These are phyloP conservation scores for Metroxylon sagu DNA, from an alignment of 176 grass and related monocot species.

Conservation along the genomic window DNA sequence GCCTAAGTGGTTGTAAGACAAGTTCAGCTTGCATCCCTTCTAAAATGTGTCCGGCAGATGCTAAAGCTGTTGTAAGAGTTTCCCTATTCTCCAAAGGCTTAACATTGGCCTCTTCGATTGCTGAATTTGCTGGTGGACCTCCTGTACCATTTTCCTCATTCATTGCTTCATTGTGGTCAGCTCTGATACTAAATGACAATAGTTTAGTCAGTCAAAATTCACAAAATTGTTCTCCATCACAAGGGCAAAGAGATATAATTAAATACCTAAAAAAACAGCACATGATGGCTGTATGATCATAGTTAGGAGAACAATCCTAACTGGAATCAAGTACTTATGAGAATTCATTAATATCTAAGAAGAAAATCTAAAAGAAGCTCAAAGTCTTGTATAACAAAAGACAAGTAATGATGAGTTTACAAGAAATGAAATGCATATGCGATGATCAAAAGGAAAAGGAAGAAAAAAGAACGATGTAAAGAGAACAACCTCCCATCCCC, in stretches of 20 bases:
- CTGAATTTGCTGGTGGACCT: constrained; percentile 8
- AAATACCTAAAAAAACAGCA: too few relatives aligned
- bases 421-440: too few relatives aligned
- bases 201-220: neutral
- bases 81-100: constrained; percentile 20
- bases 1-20: constrained; percentile 85
- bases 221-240: neutral
- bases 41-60: constrained; percentile 66
- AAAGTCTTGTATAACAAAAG: too few relatives aligned
- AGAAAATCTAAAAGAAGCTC: too few relatives aligned
- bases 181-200: neutral
- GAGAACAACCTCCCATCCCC: constrained; percentile 17
- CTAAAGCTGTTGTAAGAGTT: constrained; percentile 63
- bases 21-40: constrained; percentile 84
- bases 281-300: too few relatives aligned
- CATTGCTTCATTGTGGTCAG: neutral
- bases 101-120: constrained; percentile 7
- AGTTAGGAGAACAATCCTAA: too few relatives aligned
- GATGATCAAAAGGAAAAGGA: neutral
- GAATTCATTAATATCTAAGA: too few relatives aligned
- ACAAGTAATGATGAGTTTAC: too few relatives aligned
- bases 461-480: neutral
- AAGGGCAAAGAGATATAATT: too few relatives aligned
- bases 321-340: too few relatives aligned
- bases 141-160: constrained; percentile 16